Base-by-base conservation (phyloP, 495 filamentous ascomycete genomes). In the Oleoguttula mirabilis region DNA sequence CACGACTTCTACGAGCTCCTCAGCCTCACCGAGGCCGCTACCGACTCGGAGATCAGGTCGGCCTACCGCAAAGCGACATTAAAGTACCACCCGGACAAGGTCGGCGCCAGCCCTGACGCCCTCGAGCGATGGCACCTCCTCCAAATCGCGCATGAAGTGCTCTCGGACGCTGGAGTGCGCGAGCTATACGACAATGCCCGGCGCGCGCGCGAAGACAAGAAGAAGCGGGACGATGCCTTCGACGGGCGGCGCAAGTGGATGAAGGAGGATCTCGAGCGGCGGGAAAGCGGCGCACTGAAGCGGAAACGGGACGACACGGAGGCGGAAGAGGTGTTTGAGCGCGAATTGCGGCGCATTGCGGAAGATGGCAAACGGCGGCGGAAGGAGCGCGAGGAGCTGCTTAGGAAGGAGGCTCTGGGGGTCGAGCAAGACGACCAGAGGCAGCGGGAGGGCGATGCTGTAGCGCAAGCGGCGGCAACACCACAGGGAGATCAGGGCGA, bases 61-160 rank as follows among this genome's bases (percentile, higher is more conserved):
- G 85, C 84, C 34, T 98, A 94, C 66, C 77, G 87, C 25, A 84
- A 82, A 57, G 81, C 85, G 3, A 84, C 92, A 0, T 68, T 95
- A 8, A 85, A 82, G 59, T 84, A 85, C 58, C 90, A 98, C 60
- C 90, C 90, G 8, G 88, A 93, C 68, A 82, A 80, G 63, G 50
- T 48, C 36, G 72, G 80, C 55, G 60, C 70, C 28, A 72, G 71
- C 54, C 67, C 76, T 23, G 55, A 64, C 8, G 76, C 77, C 22
- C 69, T 75, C 45, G 79, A 81, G 43, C 81, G 75, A 54, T 88
- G 86, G 57, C 77, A 85, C 52, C 66, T 77, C n/a, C 67, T 84
- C 12, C 73, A 75, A 34, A 75, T 82, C 48, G 82, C 79, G 24
- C 70, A 79, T 63, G 80, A 84, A 63, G 71, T 86, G 0, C 71